These are phyloP conservation scores for Eucalyptus globulus DNA, from an alignment of 345 rosid species.

Conservation along the genomic window DNA sequence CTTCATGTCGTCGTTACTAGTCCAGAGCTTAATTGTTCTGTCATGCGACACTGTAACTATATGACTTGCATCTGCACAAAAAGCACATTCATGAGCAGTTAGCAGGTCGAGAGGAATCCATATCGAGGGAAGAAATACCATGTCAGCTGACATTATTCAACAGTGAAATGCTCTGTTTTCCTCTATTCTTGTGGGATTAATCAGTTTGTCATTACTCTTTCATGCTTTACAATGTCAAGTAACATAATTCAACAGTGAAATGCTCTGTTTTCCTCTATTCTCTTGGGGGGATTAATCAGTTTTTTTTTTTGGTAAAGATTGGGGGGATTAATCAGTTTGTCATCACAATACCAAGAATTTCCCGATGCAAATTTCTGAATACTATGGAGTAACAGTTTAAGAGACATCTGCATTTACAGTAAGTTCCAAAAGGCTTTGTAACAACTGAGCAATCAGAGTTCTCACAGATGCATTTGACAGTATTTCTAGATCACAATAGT, in stretches of 20 bases:
- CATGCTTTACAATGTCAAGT: neutral
- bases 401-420: neutral
- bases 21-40: conserved; percentile 69
- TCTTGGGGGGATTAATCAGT: neutral
- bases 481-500: neutral
- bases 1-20: conserved; percentile 19
- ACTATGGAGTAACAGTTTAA: neutral
- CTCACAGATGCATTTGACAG: neutral
- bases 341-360: neutral
- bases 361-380: neutral
- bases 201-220: neutral
- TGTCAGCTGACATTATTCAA: neutral
- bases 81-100: neutral
- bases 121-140: neutral
- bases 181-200: neutral
- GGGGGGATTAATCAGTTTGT: neutral
- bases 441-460: neutral
- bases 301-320: too few relatives aligned
- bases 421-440: neutral
- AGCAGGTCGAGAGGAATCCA: neutral
- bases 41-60: conserved; percentile 69
- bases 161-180: neutral
- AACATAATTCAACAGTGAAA: neutral
- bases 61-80: conserved; percentile 37
- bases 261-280: neutral